phyloP scores from a whole-genome alignment of 768 basidiomycete genomes.

The Phallus indusiatus region DNA sequence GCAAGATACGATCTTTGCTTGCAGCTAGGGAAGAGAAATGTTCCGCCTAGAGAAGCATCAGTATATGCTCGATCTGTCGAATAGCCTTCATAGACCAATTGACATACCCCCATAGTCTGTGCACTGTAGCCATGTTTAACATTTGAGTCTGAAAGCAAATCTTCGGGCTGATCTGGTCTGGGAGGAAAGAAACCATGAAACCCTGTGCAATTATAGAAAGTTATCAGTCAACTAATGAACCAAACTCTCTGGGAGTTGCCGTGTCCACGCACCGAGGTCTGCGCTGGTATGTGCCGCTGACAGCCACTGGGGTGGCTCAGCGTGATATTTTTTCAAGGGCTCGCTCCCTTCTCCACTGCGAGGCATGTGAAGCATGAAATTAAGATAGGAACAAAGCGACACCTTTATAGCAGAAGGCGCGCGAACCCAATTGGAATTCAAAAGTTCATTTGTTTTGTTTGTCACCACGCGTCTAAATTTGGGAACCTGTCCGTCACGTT shows the following conservation, averaged over 20 bases:
- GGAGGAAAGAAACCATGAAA: constrained; percentile 74
- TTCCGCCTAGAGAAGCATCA: constrained; percentile 38
- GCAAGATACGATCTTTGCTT: constrained; percentile 41
- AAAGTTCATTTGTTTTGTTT: neutral
- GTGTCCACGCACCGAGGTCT: constrained; percentile 48
- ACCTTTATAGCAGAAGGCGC: neutral
- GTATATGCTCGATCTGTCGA: neutral
- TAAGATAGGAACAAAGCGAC: neutral
- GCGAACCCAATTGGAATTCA: neutral
- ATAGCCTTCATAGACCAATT: neutral
- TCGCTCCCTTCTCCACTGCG: constrained; percentile 2
- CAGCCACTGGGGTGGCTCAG: constrained; percentile 65
- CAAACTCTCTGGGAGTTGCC: neutral
- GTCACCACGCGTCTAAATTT: neutral
- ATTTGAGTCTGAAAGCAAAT: constrained; percentile 51
- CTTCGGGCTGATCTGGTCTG: constrained; percentile 64
- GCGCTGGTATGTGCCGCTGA: constrained; percentile 55
- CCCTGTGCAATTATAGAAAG: constrained; percentile 31
- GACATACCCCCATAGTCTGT: constrained; percentile 46
- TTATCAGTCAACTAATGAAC: neutral
- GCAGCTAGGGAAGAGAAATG: constrained; percentile 49
- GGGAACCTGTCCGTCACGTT: neutral
- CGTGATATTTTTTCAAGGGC: constrained; percentile 35
- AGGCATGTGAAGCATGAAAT: constrained; percentile 3
- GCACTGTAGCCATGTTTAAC: constrained; percentile 59